These are phyloP conservation scores for Aphanomyces invadans DNA, from an alignment of 352 stramenopile genomes.

Conservation along the genomic window DNA sequence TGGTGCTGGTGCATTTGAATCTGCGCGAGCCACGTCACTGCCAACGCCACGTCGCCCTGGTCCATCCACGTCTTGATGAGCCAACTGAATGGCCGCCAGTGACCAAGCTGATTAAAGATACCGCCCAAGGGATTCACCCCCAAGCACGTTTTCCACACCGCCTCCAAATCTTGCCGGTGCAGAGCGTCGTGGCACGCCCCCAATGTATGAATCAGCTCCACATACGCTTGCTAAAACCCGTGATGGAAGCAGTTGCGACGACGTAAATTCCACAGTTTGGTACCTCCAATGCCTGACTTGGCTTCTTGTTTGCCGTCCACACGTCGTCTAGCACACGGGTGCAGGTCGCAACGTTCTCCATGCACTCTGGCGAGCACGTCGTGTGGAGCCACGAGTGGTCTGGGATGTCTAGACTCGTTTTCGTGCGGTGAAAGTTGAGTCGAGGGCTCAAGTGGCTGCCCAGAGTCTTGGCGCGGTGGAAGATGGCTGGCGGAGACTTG, in stretches of 20 bases:
- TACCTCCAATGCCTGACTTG: conserved; percentile 26
- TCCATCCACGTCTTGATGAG: conserved; percentile 36
- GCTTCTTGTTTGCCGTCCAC: conserved; percentile 26
- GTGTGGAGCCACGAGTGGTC: not conserved
- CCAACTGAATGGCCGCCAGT: conserved; percentile 39
- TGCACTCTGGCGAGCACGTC: conserved; percentile 22
- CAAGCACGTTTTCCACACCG: conserved; percentile 44
- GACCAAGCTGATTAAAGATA: conserved; percentile 28
- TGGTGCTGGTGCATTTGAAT: conserved; percentile 30
- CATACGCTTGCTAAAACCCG: conserved; percentile 27
- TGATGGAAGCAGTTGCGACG: too few species aligned
- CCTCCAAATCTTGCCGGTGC: conserved; percentile 38
- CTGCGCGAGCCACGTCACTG: conserved; percentile 40
- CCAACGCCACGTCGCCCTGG: conserved; percentile 39
- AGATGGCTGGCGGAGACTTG: not conserved
- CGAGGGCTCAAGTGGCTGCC: not conserved
- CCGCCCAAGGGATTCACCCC: conserved; percentile 29
- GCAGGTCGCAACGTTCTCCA: conserved; percentile 23
- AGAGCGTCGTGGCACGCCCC: conserved; percentile 25
- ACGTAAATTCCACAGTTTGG: not conserved
- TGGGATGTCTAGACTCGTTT: not conserved
- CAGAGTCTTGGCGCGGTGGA: conserved; percentile 8
- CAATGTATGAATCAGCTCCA: conserved; percentile 36
- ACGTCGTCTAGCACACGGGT: conserved; percentile 27
- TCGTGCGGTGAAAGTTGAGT: not conserved